Percentiles rank a stretch among this genome's conserved stretches.
phyloP scores from a whole-genome alignment of 163 green algal species.

The Prototheca stagnorum region DNA sequence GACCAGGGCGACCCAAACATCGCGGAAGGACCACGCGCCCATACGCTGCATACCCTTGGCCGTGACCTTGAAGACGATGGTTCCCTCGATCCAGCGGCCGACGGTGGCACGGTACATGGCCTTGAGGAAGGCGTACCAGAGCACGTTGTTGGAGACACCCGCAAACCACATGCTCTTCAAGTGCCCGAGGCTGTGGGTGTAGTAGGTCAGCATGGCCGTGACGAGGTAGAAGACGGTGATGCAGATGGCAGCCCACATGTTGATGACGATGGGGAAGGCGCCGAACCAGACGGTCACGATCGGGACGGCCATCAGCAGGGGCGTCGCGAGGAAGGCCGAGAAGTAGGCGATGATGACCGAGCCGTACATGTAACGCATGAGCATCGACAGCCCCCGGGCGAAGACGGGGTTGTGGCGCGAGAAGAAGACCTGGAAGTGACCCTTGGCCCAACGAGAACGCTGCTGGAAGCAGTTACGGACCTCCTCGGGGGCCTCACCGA shows the following conservation, averaged over 20 bases:
- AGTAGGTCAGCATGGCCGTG: constrained; percentile 28
- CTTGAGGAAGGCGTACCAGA: constrained; percentile 46
- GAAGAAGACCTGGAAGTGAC: constrained; percentile 40
- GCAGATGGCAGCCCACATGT: constrained; percentile 36
- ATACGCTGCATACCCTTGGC: constrained; percentile 32
- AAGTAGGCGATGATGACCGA: constrained; percentile 27
- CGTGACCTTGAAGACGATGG: constrained; percentile 49
- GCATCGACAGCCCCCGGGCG: constrained; percentile 2
- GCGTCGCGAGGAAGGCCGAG: constrained; percentile 18
- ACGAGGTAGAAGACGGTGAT: constrained; percentile 36
- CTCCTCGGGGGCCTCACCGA: constrained; percentile 42
- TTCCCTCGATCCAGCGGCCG: constrained; percentile 9
- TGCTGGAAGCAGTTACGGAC: constrained; percentile 51
- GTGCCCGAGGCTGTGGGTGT: constrained; percentile 15
- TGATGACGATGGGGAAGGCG: constrained; percentile 46
- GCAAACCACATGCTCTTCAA: constrained; percentile 40
- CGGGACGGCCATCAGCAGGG: constrained; percentile 26
- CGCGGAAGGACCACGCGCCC: constrained; percentile 18
- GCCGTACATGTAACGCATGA: constrained; percentile 29
- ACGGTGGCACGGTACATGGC: constrained; percentile 30
- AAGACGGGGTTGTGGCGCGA: constrained; percentile 17
- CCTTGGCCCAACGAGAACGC: constrained; percentile 43
- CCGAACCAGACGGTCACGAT: constrained; percentile 39
- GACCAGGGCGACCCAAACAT: constrained; percentile 30
- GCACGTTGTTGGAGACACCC: constrained; percentile 32